These are phyloP conservation scores for Fomitopsis serialis DNA, from an alignment of 768 basidiomycete species.

Conservation along the genomic window DNA sequence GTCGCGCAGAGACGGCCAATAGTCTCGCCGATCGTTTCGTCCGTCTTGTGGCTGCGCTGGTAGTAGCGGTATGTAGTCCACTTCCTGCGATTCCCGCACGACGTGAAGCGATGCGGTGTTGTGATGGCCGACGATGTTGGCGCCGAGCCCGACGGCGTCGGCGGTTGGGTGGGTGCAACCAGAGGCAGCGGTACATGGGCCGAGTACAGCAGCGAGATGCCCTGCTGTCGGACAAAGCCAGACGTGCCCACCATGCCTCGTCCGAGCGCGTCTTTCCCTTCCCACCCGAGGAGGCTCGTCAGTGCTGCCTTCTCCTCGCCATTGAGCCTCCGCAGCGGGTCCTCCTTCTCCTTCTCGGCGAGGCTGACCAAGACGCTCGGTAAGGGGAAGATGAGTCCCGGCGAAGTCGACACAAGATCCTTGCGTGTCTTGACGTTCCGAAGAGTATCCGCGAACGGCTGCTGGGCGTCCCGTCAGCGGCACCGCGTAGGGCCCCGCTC, in stretches of 20 bases:
- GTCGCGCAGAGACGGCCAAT: constrained; percentile 28
- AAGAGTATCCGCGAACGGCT: constrained; percentile 34
- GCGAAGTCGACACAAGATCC: constrained; percentile 46
- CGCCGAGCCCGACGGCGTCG: constrained; percentile 11
- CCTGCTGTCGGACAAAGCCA: constrained; percentile 58
- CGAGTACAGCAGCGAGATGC: constrained; percentile 45
- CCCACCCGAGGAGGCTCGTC: constrained; percentile 56
- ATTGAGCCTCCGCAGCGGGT: constrained; percentile 34
- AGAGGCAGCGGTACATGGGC: constrained; percentile 26
- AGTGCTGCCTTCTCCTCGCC: constrained; percentile 57
- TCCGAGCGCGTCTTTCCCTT: constrained; percentile 31
- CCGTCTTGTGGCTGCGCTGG: constrained; percentile 29
- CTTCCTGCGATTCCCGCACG: constrained; percentile 39
- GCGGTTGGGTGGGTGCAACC: constrained; percentile 10
- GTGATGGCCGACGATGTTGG: constrained; percentile 9
- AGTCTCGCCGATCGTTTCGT: constrained; percentile 38
- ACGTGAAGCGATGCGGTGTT: constrained; percentile 17
- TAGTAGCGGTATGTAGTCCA: constrained; percentile 48
- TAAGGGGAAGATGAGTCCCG: constrained; percentile 40
- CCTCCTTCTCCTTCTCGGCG: constrained; percentile 42
- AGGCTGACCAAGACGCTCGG: constrained; percentile 47
- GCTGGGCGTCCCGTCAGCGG: background rate
- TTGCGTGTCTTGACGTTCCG: constrained; percentile 34
- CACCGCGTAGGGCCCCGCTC: background rate
- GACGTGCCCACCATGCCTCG: constrained; percentile 42